These are phyloP conservation scores for Mucor racemosus DNA, from an alignment of 371 early-diverging fungal genomes.

Conservation along the genomic window DNA sequence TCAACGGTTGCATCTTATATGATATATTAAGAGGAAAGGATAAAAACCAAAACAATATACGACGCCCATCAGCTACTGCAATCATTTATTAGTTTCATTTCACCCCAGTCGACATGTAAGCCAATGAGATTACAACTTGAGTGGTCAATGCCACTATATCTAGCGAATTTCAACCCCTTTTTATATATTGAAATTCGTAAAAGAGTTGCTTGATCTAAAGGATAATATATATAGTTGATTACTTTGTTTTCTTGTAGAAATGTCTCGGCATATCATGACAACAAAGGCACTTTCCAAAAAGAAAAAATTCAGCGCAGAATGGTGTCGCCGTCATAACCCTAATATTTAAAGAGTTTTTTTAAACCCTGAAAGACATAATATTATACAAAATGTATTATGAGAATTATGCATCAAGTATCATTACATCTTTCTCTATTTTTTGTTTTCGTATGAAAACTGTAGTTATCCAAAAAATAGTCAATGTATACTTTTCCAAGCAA, in stretches of 20 bases:
- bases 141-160: background rate
- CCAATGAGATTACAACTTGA: background rate
- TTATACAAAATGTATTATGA: too few species aligned
- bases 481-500: too few species aligned
- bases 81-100: background rate
- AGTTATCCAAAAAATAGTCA: too few species aligned
- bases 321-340: background rate
- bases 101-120: slow-evolving; percentile 4
- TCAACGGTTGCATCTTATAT: background rate
- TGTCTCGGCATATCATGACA: too few species aligned
- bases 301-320: background rate
- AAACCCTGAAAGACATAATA: background rate
- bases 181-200: background rate
- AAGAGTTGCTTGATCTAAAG: background rate
- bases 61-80: background rate
- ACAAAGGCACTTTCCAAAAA: background rate
- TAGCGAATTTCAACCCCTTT: background rate
- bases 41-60: background rate
- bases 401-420: too few species aligned
- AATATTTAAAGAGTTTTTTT: background rate
- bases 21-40: background rate
- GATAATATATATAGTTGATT: too few species aligned
- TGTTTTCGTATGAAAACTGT: too few species aligned
- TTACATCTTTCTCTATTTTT: too few species aligned
- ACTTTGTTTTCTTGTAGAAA: too few species aligned